phyloP scores from a whole-genome alignment of 106 monocot genomes.

The Xerophyta viscosa region DNA sequence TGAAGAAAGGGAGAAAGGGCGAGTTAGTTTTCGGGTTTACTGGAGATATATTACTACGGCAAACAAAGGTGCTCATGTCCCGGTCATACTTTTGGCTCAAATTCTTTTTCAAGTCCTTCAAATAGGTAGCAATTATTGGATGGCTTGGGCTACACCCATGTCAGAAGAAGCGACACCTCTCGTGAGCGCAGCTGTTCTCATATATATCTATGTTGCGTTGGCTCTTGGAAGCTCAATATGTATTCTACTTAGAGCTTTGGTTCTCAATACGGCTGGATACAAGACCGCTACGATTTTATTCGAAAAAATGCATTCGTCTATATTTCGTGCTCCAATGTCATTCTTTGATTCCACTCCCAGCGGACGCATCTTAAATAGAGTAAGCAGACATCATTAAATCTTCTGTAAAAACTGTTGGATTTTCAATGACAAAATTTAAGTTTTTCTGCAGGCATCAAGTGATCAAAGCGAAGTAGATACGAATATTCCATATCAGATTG shows the following conservation, averaged over 20 bases:
- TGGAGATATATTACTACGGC: slow-evolving; percentile 79
- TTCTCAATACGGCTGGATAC: slow-evolving; percentile 59
- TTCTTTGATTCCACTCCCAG: slow-evolving; percentile 96
- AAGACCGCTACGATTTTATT: slow-evolving; percentile 73
- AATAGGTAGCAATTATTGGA: slow-evolving; percentile 91
- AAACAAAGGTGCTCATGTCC: slow-evolving; percentile 68
- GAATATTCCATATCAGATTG: slow-evolving; percentile 35
- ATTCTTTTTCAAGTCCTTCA: slow-evolving; percentile 65
- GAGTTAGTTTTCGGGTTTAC: slow-evolving; percentile 80
- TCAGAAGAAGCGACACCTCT: slow-evolving; percentile 49
- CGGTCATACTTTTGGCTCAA: slow-evolving; percentile 58
- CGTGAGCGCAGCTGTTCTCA: slow-evolving; percentile 34
- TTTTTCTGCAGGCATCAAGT: slow-evolving; percentile 66
- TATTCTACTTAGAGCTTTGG: slow-evolving; percentile 47
- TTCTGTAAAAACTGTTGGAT: no score
- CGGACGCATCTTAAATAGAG: slow-evolving; percentile 78
- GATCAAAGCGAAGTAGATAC: slow-evolving; percentile 82
- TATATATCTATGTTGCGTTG: slow-evolving; percentile 71
- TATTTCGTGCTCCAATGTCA: slow-evolving; percentile 89
- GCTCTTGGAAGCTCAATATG: slow-evolving; percentile 67
- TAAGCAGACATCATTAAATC: no score
- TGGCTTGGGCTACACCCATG: slow-evolving; percentile 77
- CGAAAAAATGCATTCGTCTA: slow-evolving; percentile 63
- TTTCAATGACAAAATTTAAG: no score
- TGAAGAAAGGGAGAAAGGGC: slow-evolving; percentile 97